These are phyloP conservation scores for Ramularia collo-cygni DNA, from an alignment of 2,329 filamentous ascomycete species.

Conservation along the genomic window DNA sequence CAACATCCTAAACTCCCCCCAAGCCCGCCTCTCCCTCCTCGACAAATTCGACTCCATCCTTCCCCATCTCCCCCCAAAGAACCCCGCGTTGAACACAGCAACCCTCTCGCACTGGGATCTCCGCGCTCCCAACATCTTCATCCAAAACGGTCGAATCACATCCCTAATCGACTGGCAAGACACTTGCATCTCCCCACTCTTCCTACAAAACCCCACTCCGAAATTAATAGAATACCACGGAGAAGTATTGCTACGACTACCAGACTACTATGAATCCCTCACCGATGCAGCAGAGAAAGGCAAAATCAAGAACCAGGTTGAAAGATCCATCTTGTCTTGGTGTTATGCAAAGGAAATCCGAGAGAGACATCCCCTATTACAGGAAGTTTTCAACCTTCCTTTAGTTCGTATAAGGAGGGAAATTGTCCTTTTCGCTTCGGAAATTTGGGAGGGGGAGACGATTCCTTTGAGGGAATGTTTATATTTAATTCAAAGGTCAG, in stretches of 20 bases:
- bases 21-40: constrained; percentile 7
- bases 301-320: constrained; percentile 22
- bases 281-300: constrained; percentile 25
- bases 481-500: constrained; percentile 28
- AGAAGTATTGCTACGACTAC: constrained; percentile 24
- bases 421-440: constrained; percentile 26
- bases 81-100: constrained; percentile 20
- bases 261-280: constrained; percentile 20
- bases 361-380: constrained; percentile 23
- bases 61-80: constrained; percentile 6
- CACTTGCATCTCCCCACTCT: constrained; percentile 25
- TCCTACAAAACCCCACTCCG: constrained; percentile 23
- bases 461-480: constrained; percentile 29
- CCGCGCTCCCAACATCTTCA: constrained; percentile 35
- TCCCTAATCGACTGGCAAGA: constrained; percentile 40
- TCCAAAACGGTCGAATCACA: constrained; percentile 31
- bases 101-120: constrained; percentile 38
- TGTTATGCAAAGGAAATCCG: constrained; percentile 27
- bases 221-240: constrained; percentile 28
- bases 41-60: constrained; percentile 6
- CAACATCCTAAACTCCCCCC: constrained; percentile 2
- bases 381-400: constrained; percentile 21
- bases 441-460: constrained; percentile 30
- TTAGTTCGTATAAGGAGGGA: constrained; percentile 24
- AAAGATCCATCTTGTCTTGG: constrained; percentile 24